Conservation (phyloP, 1,284 basidiomycete species). For the Pseudomicrostroma phylloplanum region DNA sequence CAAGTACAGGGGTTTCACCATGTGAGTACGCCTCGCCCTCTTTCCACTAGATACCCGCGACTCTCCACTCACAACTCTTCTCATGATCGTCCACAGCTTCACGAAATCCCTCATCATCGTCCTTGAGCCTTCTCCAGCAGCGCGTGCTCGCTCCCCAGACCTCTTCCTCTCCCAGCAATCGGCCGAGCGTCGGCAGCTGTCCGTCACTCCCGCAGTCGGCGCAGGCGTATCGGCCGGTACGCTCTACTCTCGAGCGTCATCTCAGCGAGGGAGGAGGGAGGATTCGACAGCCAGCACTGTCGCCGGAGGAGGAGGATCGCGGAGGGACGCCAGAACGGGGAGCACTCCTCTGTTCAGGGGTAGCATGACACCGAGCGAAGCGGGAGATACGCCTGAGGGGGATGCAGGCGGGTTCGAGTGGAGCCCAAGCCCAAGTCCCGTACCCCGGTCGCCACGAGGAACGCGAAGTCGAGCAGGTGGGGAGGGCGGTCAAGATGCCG, state of each 20-base stretch:
- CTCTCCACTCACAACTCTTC: background rate
- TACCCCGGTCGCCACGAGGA: no score
- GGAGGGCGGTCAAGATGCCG: no score
- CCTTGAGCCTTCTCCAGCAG: constrained; percentile 2
- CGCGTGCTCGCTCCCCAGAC: constrained; percentile 4
- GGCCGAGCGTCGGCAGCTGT: background rate
- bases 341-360: background rate
- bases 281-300: background rate
- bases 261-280: background rate
- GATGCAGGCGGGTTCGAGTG: no score
- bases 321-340: background rate
- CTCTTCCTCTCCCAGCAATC: background rate
- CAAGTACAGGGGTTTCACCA: background rate
- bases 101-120: constrained; percentile 5
- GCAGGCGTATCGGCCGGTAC: background rate
- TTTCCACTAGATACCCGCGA: background rate
- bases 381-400: background rate
- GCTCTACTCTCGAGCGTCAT: background rate
- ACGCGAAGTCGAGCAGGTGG: no score
- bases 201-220: background rate
- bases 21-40: background rate
- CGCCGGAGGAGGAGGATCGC: background rate
- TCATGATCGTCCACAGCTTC: background rate
- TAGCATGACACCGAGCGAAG: background rate
- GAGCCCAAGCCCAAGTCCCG: no score